Evolutionary conservation across 2,329 filamentous ascomycete genomes (phyloP).

Genomic region (Sporothrix pseudoabietina): DNA sequence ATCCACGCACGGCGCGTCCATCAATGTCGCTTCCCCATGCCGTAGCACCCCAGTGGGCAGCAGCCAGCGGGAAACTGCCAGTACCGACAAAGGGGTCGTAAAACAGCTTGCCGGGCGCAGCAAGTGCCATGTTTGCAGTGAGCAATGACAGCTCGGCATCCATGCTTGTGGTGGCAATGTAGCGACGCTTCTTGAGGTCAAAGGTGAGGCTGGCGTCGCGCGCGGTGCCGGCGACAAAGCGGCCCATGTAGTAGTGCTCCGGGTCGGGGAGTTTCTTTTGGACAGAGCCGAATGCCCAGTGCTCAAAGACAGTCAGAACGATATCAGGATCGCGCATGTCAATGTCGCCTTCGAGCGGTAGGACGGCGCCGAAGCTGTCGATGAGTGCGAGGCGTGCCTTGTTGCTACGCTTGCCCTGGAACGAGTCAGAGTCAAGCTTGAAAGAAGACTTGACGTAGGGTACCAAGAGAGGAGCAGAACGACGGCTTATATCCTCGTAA

Average conservation of each 20-base stretch:
- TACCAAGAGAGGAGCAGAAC: slow-evolving; percentile 66
- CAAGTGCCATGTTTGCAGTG: slow-evolving; percentile 87
- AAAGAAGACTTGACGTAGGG: slow-evolving; percentile 69
- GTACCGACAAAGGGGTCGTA: slow-evolving; percentile 97
- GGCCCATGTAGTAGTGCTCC: slow-evolving; percentile 68
- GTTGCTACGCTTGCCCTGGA: slow-evolving; percentile 68
- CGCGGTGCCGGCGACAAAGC: slow-evolving; percentile 66
- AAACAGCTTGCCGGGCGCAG: slow-evolving; percentile 79
- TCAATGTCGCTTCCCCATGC: slow-evolving; percentile 92
- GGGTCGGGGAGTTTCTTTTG: slow-evolving; percentile 56
- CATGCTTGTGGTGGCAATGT: slow-evolving; percentile 97
- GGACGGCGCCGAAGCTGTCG: slow-evolving; percentile 71
- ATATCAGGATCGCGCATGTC: slow-evolving; percentile 72
- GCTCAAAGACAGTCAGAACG: slow-evolving; percentile 79
- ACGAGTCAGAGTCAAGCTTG: slow-evolving; percentile 83
- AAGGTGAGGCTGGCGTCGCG: slow-evolving; percentile 71
- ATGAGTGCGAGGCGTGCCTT: slow-evolving; percentile 72
- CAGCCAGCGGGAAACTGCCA: slow-evolving; percentile 87
- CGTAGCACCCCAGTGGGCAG: slow-evolving; percentile 83
- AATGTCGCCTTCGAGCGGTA: slow-evolving; percentile 78
- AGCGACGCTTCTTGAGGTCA: slow-evolving; percentile 88
- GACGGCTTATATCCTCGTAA: slow-evolving; percentile 63
- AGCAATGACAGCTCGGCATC: slow-evolving; percentile 89
- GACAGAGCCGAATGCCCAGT: slow-evolving; percentile 65
- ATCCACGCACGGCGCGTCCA: slow-evolving; percentile 80